Base-by-base conservation (phyloP, 441 rosid species). In the Brassica hybrid region DNA sequence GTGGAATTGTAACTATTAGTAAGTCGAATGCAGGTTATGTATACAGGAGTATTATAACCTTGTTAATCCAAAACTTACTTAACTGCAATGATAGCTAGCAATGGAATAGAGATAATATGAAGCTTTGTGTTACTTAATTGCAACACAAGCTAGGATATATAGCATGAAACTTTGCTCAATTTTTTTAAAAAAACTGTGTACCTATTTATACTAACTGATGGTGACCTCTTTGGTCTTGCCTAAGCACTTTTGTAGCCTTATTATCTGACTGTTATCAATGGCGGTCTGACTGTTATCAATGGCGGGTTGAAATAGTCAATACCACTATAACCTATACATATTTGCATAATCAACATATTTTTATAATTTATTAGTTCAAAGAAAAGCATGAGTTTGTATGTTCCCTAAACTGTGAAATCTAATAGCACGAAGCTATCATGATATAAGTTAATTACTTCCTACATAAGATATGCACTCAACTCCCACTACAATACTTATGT, bases 81-180 rank as follows among this genome's bases (percentile, higher is more conserved):
- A 48, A 50, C 19, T 25, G 16, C 21, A 17, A 27, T 7, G 43
- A 52, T 43, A 48, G 25, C 21, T 50, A 2, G 14, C 9, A 50
- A 14, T 9, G 10, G 4, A 67, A 67, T 38, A 67, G 59, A 67
- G 23, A 67, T 4, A 18, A 52, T 16, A 65, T 65, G 12, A 65
- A 18, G 1, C 43, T 36, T 10, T 32, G 9, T 32, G 38, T 32
- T 32, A 32, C 32, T 27, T 27, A 27, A 36, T 8, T 7, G 43
- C 43, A 36, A 36, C 43, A 9, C 7, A 36, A 7, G 10, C 10
- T 36, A 36, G 1, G 8, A 14, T 6, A 36, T 36, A 36, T 36
- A 36, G 41, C 41, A 7, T 36, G 48, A 11, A 41, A 41, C 48
- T 41, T 41, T 6, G 30, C 30, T 5, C 30, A 27, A 27, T 27